Evolutionary conservation across 768 basidiomycete genomes (phyloP), one percentile per base, ranked within the genome.

Genomic region (Ramaria rubella): DNA sequence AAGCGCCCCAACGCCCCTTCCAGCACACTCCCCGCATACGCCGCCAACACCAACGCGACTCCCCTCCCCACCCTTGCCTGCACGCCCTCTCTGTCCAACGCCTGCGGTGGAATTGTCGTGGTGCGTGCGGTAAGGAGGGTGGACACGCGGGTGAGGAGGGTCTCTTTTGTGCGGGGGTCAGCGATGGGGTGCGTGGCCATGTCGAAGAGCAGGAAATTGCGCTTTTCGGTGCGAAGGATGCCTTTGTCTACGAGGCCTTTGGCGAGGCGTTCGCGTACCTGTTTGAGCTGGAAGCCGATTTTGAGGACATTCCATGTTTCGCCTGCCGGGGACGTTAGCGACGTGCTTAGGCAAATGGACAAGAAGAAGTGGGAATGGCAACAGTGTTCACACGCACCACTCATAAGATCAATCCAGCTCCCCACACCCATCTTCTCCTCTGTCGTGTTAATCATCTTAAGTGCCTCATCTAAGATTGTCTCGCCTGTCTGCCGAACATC

Each of bases 231-330:
- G 50, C 96, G 87, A n/a, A 99, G 82, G 36, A 99, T 85, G 64
- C 95, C 96, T 72, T 99, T 99, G 77, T 99, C 95, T 51, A 97
- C 95, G 38, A 99, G 82, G 2, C 95, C 81, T 69, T 99, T 99
- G 14, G 94, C 94, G 38, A 99, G 85, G 17, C 95, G 89, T 73
- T 99, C 95, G 45, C 95, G 87, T 38, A 98, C 95, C 73, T 97
- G 95, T 71, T 97, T 97, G 46, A 99, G 85, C 71, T 99, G 95
- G 72, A 92, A 99, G 23, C 94, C 94, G 54, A 99, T 98, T 74
- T 98, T 98, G 87, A 97, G 93, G 7, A 99, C 94, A 71, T 98
- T 99, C 95, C 95, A 99, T 48, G 95, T 98, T 74, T 99, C 95
- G 55, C 95, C 94, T 97, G 66, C 17, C 26, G 43, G n/a, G 49